These are phyloP conservation scores for Ganoderma sinense DNA, from an alignment of 1,284 basidiomycete species.

Conservation along the genomic window DNA sequence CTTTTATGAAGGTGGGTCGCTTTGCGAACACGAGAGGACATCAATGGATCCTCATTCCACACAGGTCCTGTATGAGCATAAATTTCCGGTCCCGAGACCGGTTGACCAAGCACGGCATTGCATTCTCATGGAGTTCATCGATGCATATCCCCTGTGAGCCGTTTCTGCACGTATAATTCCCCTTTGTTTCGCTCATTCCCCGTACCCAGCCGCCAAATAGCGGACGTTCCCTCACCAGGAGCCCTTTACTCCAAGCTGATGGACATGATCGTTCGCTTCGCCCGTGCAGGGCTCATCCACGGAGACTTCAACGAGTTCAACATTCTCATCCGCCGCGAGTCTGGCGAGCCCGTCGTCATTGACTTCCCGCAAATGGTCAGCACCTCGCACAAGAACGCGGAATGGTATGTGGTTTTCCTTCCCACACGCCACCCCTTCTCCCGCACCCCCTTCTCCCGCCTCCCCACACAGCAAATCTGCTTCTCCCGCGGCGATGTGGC, in stretches of 20 bases:
- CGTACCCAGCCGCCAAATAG: conserved; percentile 83
- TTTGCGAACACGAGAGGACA: conserved; percentile 37
- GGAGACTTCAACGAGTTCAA: conserved; percentile 99
- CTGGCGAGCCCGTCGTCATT: conserved; percentile 90
- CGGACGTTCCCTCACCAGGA: conserved; percentile 84
- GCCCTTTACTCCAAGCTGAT: conserved; percentile 93
- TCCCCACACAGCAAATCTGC: conserved; percentile 11
- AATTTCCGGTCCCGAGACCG: conserved; percentile 93
- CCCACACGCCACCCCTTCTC: neutral
- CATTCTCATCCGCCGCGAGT: conserved; percentile 87
- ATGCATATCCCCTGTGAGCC: conserved; percentile 91
- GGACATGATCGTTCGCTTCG: conserved; percentile 96
- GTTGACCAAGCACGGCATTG: conserved; percentile 96
- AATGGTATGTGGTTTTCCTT: conserved; percentile 71
- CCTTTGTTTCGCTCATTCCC: neutral
- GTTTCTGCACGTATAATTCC: too few species aligned
- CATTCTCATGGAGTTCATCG: conserved; percentile 95
- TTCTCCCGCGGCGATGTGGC: neutral
- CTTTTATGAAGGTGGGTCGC: conserved; percentile 88
- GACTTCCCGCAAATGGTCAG: conserved; percentile 99
- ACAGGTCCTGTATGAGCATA: conserved; percentile 92
- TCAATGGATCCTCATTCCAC: conserved; percentile 8
- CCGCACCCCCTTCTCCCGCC: conserved; percentile 2
- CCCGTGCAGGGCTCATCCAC: conserved; percentile 93
- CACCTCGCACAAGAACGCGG: conserved; percentile 96